These are phyloP conservation scores for Thinopyrum obtusiflorum DNA, from an alignment of 202 grass and related monocot genomes.

Conservation along the genomic window DNA sequence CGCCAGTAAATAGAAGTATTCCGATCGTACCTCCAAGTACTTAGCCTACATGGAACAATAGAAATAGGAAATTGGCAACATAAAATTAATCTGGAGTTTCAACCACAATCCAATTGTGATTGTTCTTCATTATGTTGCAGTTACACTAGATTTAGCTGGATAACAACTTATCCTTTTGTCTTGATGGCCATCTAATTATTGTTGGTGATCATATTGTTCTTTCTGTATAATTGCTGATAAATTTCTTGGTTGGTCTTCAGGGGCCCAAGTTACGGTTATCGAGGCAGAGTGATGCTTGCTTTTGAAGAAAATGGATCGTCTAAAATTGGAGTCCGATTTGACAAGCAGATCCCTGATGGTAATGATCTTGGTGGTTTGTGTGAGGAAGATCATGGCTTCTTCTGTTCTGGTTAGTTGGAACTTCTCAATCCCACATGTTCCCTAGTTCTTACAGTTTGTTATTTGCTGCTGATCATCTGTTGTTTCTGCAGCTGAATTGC, in stretches of 20 bases:
- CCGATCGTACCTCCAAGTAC: neutral
- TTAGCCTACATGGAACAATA: constrained; percentile 1
- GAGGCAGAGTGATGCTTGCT: constrained; percentile 90
- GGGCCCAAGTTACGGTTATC: constrained; percentile 82
- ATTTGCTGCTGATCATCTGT: constrained; percentile 31
- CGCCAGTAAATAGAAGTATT: neutral
- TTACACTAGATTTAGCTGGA: neutral
- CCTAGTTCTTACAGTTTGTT: constrained; percentile 21
- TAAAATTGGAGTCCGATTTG: constrained; percentile 94
- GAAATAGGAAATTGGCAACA: neutral
- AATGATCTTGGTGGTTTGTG: constrained; percentile 97
- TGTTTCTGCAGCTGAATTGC: constrained; percentile 64
- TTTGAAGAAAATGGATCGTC: constrained; percentile 97
- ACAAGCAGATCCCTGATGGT: constrained; percentile 89
- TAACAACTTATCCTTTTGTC: neutral
- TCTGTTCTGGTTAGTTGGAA: constrained; percentile 76
- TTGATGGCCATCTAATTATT: neutral
- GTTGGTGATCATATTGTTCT: neutral
- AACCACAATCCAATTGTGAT: neutral
- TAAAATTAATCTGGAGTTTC: neutral
- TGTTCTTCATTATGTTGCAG: neutral
- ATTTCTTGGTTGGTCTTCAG: constrained; percentile 51
- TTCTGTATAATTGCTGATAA: constrained; percentile 4
- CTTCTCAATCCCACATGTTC: constrained; percentile 20
- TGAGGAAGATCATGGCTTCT: constrained; percentile 98